A percentile compares a stretch with the other conserved stretches of the same genome.
Conservation (phyloP, 805 yeast genomes). For the Candida verbasci region DNA sequence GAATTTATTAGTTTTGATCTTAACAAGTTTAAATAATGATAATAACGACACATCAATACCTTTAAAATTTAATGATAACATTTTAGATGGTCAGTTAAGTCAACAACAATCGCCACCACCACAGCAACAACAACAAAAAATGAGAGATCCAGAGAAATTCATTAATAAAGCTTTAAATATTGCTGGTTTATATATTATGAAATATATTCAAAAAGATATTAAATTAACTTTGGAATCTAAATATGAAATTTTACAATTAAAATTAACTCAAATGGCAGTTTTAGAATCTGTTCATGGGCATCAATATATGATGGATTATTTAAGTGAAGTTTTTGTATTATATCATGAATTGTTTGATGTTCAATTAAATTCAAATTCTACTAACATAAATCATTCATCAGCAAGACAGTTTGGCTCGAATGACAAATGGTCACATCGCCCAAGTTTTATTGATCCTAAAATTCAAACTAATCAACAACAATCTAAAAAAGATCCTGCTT, state of each 20-base stretch:
- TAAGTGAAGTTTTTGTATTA: slow-evolving; percentile 64
- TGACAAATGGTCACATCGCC: slow-evolving; percentile 36
- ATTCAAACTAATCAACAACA: background rate
- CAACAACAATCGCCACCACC: no score
- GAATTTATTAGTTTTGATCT: slow-evolving; percentile 62
- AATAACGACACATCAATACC: slow-evolving; percentile 13
- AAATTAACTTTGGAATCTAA: slow-evolving; percentile 26
- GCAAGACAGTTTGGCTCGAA: slow-evolving; percentile 6
- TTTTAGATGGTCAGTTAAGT: slow-evolving; percentile 1
- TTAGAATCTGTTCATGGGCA: slow-evolving; percentile 58
- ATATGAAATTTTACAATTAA: slow-evolving; percentile 59
- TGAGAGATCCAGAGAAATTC: slow-evolving; percentile 51
- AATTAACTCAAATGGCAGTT: slow-evolving; percentile 71
- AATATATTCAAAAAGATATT: slow-evolving; percentile 21
- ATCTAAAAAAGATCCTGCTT: background rate
- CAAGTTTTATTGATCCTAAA: slow-evolving; percentile 30
- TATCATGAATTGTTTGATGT: slow-evolving; percentile 48
- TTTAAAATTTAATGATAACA: slow-evolving; percentile 1
- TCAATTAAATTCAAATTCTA: slow-evolving; percentile 2
- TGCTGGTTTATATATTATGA: slow-evolving; percentile 30
- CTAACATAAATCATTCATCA: slow-evolving; percentile 2
- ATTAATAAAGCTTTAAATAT: slow-evolving; percentile 48
- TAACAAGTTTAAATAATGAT: slow-evolving; percentile 54
- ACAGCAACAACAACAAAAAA: background rate
- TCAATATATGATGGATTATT: slow-evolving; percentile 51